Base-by-base conservation (phyloP, 2,329 filamentous ascomycete genomes). In the Coniochaeta sp. region DNA sequence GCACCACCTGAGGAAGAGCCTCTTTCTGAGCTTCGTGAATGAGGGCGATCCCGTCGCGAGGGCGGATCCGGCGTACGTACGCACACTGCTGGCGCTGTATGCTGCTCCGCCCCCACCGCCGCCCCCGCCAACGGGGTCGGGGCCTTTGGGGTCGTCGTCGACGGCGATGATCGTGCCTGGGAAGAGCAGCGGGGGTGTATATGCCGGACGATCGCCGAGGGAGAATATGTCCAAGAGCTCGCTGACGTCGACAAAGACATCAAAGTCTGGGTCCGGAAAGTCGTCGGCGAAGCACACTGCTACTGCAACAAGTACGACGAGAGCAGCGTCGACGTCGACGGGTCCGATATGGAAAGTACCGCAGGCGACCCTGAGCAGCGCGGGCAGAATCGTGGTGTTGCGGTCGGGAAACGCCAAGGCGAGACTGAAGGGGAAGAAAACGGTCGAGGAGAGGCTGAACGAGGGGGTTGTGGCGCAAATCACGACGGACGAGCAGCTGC, bases 1-100 rank as follows among this genome's bases (percentile, higher is more conserved):
- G 1, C 70, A 72, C 0, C 72, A 77, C 14, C 72, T 83, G 24
- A 73, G 79, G 31, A 91, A 89, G 69, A 91, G 86, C 61, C 70
- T 93, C 5, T 96, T 96, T 70, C 81, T 91, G 58, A 85, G 83
- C 47, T 91, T 96, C 69, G 79, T 93, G 67, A 96, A 96, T 68
- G 91, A 96, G 71, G 91, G 91, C 3, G 92, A 96, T 65, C 90
- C 90, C 0, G 89, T 96, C 0, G 81, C 84, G 0, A 77, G 91
- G 31, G 90, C 90, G 0, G 91, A 96, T 69, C 89, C 86, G 72
- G 81, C 84, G 0, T 93, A 96, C 66, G 79, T 96, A 17, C 83
- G 82, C 63, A 89, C 85, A 36, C 77, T 96, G 11, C 73, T 95
- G 1, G 86, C 89, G 62, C 77, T 96, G 0, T 88, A 91, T 60